Evolutionary conservation across 1,284 basidiomycete genomes (phyloP).

Genomic region (Fomitopsis schrenkii): DNA sequence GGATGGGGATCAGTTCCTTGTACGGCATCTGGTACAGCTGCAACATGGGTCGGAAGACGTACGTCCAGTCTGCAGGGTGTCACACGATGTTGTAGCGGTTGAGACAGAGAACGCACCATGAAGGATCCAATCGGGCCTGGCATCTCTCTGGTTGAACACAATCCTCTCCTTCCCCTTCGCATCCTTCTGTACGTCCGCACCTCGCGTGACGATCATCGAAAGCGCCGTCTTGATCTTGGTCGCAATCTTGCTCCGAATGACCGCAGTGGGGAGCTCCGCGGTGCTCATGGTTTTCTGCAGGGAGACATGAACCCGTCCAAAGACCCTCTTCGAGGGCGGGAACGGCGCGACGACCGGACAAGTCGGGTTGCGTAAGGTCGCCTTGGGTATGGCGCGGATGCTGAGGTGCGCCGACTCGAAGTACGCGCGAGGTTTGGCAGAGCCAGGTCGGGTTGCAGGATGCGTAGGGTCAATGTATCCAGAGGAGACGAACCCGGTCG

Average conservation of each 20-base stretch:
- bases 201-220: conserved; percentile 35
- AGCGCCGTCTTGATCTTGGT: conserved; percentile 35
- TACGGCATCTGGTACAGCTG: conserved; percentile 41
- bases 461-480: conserved; percentile 14
- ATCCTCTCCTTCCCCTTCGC: conserved; percentile 20
- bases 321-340: not conserved
- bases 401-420: conserved; percentile 6
- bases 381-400: conserved; percentile 24
- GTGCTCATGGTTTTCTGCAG: conserved; percentile 17
- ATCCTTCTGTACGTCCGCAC: conserved; percentile 28
- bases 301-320: conserved; percentile 22
- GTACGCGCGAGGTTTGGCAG: not conserved
- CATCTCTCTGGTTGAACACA: conserved; percentile 24
- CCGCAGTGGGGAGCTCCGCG: conserved; percentile 15
- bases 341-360: conserved; percentile 20
- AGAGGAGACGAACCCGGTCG: not conserved
- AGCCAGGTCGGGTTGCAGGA: conserved; percentile 12
- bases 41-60: conserved; percentile 34
- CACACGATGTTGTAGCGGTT: not conserved
- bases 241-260: conserved; percentile 21
- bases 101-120: conserved; percentile 27
- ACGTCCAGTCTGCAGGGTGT: conserved; percentile 39
- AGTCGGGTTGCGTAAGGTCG: conserved; percentile 14
- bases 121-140: conserved; percentile 29
- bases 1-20: conserved; percentile 29